Evolutionary conservation across 1,284 basidiomycete species (phyloP), one percentile per base, ranked within the genome.

Genomic region (Cutaneotrichosporon spelunceum): DNA sequence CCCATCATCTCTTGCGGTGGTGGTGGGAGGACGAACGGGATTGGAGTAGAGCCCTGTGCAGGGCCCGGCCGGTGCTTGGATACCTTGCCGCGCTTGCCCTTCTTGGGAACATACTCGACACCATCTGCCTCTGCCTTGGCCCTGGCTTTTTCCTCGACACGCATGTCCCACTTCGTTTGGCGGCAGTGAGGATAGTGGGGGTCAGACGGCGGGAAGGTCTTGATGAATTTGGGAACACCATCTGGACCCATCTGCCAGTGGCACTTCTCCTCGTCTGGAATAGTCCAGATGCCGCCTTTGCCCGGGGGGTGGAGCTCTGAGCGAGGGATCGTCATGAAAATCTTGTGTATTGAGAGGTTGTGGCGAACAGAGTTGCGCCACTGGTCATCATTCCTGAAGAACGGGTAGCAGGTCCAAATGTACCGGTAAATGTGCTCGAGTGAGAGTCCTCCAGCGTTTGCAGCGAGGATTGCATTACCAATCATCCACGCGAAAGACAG

Each of bases 381-480:
- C 27, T 92, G 94, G 71, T 96, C 93, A 42, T 90, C 89, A 48
- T 88, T 88, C 76, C 92, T 92, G 82, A 93, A 99, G 76, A 88
- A 88, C 0, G 95, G 93, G 77, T 93, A 94, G 5, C 91, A 91
- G 44, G 89, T 90, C 62, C 90, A 91, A 72, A 99, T 95, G 84
- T 87, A 99, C 71, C 90, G 87, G 74, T 98, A 98, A 65, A 99
- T 95, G 75, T 98, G 93, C 71, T 94, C 91, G 26, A 98, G 83
- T 0, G 92, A 93, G 34, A 98, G 85, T 42, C 90, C 87, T 68
- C 91, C 89, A 42, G 88, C 85, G 0, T 86, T 84, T 1, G 91
- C 92, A 14, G 90, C 88, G 60, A 94, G 83, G 65, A 98, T 88
- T 8, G 95, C 95, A 70, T 94, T 93, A 5, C 95, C 95, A 66